phyloP scores from a whole-genome alignment of 106 monocot species.

The Xerophyta viscosa region DNA sequence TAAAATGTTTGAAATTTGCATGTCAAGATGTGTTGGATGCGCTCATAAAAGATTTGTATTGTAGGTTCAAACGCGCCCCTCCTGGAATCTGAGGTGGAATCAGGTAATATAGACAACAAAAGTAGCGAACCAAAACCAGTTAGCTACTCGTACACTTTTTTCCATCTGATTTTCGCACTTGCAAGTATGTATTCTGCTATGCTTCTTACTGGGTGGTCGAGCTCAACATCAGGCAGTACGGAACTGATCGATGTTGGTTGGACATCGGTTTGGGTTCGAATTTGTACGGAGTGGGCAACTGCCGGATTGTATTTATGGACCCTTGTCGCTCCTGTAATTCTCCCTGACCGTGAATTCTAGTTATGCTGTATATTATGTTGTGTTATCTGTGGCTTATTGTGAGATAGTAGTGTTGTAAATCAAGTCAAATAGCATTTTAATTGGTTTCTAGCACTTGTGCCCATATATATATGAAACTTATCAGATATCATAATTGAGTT shows the following conservation, averaged over 20 bases:
- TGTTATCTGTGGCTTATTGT: no score
- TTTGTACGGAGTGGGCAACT: conserved; percentile 86
- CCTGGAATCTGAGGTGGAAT: conserved; percentile 47
- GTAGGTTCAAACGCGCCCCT: conserved; percentile 51
- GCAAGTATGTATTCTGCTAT: conserved; percentile 98
- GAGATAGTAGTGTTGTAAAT: no score
- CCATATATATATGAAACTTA: no score
- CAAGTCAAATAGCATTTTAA: no score
- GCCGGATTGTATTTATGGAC: conserved; percentile 83
- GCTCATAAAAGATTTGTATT: no score
- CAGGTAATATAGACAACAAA: conserved; percentile 40
- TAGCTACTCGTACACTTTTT: conserved; percentile 90
- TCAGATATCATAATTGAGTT: no score
- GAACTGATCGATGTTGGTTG: conserved; percentile 84
- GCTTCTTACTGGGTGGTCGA: conserved; percentile 95
- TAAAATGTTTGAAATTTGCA: no score
- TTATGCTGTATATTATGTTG: no score
- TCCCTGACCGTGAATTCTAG: conserved; percentile 76
- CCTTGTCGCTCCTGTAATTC: conserved; percentile 60
- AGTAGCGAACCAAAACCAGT: conserved; percentile 54
- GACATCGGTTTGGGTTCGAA: conserved; percentile 89
- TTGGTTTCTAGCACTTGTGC: no score
- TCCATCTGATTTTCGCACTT: conserved; percentile 88
- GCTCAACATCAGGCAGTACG: conserved; percentile 41
- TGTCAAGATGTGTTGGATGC: no score